Evolutionary conservation across 1,139 yeast genomes (phyloP).

Genomic region (Geotrichum cucujoidarum): DNA sequence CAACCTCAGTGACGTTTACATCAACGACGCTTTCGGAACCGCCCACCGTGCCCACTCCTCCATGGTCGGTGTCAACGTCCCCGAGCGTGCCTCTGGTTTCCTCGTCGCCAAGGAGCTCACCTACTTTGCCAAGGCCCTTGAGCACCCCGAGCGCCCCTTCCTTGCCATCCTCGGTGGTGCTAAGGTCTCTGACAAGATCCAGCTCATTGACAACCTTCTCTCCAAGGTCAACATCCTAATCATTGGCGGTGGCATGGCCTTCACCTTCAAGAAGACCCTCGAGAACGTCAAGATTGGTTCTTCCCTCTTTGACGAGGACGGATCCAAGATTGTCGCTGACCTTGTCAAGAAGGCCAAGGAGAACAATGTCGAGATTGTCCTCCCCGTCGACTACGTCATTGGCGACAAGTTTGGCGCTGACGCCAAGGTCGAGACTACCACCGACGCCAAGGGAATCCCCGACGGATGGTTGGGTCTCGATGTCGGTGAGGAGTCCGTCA

Average conservation of each 20-base stretch:
- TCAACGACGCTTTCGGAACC: slow-evolving; percentile 97
- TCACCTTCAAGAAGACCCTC: slow-evolving; percentile 91
- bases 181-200: slow-evolving; percentile 95
- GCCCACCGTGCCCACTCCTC: slow-evolving; percentile 99
- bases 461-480: slow-evolving; percentile 94
- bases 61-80: slow-evolving; percentile 91
- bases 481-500: slow-evolving; percentile 80
- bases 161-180: slow-evolving; percentile 98
- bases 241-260: slow-evolving; percentile 99
- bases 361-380: slow-evolving; percentile 83
- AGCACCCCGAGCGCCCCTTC: slow-evolving; percentile 95
- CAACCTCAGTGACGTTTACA: slow-evolving; percentile 86
- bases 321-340: slow-evolving; percentile 86
- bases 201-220: slow-evolving; percentile 91
- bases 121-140: slow-evolving; percentile 95
- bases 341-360: slow-evolving; percentile 91
- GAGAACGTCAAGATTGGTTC: slow-evolving; percentile 79
- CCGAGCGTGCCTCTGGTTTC: slow-evolving; percentile 96
- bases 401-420: slow-evolving; percentile 91
- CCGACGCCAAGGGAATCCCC: slow-evolving; percentile 84
- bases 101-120: slow-evolving; percentile 92
- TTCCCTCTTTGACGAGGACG: slow-evolving; percentile 85
- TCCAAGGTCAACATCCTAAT: slow-evolving; percentile 89
- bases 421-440: slow-evolving; percentile 75
- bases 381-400: slow-evolving; percentile 90